A percentile compares a stretch with the other conserved stretches of the same genome.
These are phyloP conservation scores for Pythium phragmitis DNA, from an alignment of 352 stramenopile species.

Conservation along the genomic window DNA sequence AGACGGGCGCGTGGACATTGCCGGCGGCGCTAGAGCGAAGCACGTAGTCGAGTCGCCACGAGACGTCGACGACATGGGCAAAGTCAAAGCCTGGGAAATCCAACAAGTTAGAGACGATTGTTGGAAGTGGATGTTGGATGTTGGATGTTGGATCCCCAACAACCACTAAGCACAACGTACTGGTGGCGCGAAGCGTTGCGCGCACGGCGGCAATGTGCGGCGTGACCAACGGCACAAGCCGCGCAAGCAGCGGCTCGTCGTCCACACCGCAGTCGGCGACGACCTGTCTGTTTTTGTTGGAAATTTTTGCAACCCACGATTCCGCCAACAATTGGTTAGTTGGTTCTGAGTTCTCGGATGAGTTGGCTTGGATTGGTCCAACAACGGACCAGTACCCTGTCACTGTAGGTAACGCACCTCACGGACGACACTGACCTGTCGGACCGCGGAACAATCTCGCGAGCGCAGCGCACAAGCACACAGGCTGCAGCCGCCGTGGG, in stretches of 20 bases:
- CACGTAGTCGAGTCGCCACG: constrained; percentile 73
- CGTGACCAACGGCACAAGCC: constrained; percentile 15
- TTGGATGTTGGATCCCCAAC: no score
- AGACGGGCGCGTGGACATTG: constrained; percentile 53
- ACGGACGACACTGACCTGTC: not conserved
- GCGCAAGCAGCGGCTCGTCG: constrained; percentile 15
- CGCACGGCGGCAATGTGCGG: constrained; percentile 20
- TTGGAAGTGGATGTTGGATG: no score
- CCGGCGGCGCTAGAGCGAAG: constrained; percentile 55
- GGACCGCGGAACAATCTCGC: constrained; percentile 5
- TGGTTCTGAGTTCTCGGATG: not conserved
- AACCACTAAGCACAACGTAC: constrained; percentile 10
- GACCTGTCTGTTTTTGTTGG: constrained; percentile 3
- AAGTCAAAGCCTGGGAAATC: constrained; percentile 58
- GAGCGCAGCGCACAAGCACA: constrained; percentile 21
- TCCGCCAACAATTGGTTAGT: no score
- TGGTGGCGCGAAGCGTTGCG: constrained; percentile 19
- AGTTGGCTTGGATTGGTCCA: not conserved
- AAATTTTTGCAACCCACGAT: not conserved
- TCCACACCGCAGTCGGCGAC: constrained; percentile 20
- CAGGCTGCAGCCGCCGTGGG: constrained; percentile 17
- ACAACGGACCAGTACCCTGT: not conserved
- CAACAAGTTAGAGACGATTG: not conserved
- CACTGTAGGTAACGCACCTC: constrained; percentile 9
- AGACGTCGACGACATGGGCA: constrained; percentile 67